Percentiles rank a stretch among this genome's conserved stretches.
Evolutionary conservation across 2,329 filamentous ascomycete genomes (phyloP).

Genomic region (Rhynchosporium agropyri): DNA sequence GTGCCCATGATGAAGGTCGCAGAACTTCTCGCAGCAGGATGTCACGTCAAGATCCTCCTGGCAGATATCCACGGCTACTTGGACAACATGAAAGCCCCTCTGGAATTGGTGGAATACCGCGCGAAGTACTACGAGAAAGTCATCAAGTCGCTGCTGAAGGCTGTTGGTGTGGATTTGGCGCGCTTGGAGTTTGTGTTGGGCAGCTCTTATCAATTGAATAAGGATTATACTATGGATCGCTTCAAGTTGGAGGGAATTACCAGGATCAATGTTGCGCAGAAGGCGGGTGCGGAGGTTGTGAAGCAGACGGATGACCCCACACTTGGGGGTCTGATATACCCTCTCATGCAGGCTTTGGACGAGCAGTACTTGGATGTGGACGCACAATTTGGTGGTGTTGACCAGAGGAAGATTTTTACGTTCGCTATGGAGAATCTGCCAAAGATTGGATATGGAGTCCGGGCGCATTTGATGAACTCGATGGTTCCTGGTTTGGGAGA

Average conservation of each 20-base stretch:
- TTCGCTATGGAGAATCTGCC: constrained; percentile 84
- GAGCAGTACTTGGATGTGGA: constrained; percentile 83
- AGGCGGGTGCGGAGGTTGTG: constrained; percentile 90
- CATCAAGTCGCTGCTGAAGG: constrained; percentile 78
- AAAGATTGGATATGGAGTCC: constrained; percentile 76
- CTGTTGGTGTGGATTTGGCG: constrained; percentile 69
- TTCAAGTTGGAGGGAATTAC: constrained; percentile 63
- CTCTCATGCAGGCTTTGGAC: constrained; percentile 86
- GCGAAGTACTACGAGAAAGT: constrained; percentile 80
- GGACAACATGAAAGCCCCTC: constrained; percentile 82
- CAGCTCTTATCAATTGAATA: constrained; percentile 74
- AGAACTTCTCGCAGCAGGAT: constrained; percentile 82
- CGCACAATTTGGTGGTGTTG: constrained; percentile 82
- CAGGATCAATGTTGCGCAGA: constrained; percentile 61
- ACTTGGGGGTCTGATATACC: constrained; percentile 76
- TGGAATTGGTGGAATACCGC: constrained; percentile 82
- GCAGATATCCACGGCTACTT: constrained; percentile 82
- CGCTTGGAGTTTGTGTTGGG: constrained; percentile 84
- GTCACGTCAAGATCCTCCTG: constrained; percentile 73
- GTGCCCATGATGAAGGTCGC: constrained; percentile 82
- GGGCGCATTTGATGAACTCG: constrained; percentile 77
- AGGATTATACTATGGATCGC: constrained; percentile 84
- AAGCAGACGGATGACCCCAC: constrained; percentile 84
- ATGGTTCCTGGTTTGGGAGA: constrained; percentile 86
- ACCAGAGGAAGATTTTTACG: constrained; percentile 88